Conservation (phyloP, 2,329 filamentous ascomycete species). For the Aspergillus aculeatinus region DNA sequence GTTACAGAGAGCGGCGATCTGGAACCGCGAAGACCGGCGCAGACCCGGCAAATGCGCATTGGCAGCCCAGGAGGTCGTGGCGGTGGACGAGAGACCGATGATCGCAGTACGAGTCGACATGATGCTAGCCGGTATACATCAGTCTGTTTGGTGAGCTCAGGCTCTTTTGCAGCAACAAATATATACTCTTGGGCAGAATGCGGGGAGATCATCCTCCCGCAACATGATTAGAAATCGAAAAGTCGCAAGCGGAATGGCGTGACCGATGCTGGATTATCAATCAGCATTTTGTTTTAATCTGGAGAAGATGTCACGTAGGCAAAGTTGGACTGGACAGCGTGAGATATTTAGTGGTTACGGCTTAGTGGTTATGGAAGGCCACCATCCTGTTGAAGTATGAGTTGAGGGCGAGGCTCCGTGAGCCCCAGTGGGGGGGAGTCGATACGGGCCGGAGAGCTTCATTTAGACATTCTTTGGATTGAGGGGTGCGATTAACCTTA, state of each 20-base stretch:
- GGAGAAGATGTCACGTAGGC: no score
- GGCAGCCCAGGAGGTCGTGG: constrained; percentile 10
- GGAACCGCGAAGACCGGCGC: constrained; percentile 3
- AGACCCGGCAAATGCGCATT: constrained; percentile 13
- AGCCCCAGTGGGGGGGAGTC: neutral
- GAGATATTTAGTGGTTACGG: no score
- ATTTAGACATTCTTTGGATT: neutral
- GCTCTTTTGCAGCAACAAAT: neutral
- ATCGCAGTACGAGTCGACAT: constrained; percentile 11
- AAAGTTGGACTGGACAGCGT: no score
- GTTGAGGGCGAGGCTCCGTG: neutral
- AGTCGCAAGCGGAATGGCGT: neutral
- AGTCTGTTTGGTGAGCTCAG: no score
- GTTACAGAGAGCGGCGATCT: constrained; percentile 14
- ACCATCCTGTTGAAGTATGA: no score
- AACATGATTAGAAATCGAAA: neutral
- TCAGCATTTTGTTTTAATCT: neutral
- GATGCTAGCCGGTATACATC: neutral
- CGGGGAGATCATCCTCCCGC: neutral
- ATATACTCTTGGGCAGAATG: neutral
- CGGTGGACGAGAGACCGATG: constrained; percentile 12
- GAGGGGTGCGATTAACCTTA: no score
- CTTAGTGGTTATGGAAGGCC: no score
- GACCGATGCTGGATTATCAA: neutral
- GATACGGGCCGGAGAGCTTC: neutral